Evolutionary conservation across 306 rosid species (phyloP).

Genomic region (Malus orientalis): DNA sequence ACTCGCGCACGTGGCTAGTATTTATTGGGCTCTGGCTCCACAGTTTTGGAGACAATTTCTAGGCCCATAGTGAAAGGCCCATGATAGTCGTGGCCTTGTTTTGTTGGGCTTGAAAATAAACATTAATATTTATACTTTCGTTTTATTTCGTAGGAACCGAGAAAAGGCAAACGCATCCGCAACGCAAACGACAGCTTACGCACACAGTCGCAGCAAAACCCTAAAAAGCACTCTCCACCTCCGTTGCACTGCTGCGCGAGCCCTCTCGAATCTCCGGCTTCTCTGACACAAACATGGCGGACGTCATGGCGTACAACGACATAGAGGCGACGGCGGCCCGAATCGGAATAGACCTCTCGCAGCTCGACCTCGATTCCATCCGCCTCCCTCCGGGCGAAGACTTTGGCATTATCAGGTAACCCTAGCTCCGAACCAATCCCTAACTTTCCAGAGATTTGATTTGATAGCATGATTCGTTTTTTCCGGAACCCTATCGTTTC

Average conservation of each 20-base stretch:
- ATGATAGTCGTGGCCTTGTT: background rate
- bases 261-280: background rate
- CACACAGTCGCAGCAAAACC: background rate
- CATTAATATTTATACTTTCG: background rate
- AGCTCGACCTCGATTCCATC: slow-evolving; percentile 52
- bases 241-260: background rate
- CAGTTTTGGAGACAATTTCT: too few relatives aligned
- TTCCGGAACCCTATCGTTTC: background rate
- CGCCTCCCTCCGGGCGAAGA: slow-evolving; percentile 53
- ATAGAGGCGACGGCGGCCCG: slow-evolving; percentile 57
- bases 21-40: too few relatives aligned
- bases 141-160: background rate
- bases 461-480: background rate
- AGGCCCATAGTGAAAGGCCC: background rate
- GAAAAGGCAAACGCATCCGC: background rate
- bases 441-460: background rate
- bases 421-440: background rate
- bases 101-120: too few relatives aligned
- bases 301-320: slow-evolving; percentile 50
- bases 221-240: background rate
- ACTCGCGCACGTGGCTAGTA: background rate
- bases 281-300: slow-evolving; percentile 42
- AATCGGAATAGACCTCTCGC: slow-evolving; percentile 54
- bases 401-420: slow-evolving; percentile 56
- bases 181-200: background rate